Base-by-base conservation (phyloP, 176 grass and related monocot genomes). In the Triticum timopheevii region DNA sequence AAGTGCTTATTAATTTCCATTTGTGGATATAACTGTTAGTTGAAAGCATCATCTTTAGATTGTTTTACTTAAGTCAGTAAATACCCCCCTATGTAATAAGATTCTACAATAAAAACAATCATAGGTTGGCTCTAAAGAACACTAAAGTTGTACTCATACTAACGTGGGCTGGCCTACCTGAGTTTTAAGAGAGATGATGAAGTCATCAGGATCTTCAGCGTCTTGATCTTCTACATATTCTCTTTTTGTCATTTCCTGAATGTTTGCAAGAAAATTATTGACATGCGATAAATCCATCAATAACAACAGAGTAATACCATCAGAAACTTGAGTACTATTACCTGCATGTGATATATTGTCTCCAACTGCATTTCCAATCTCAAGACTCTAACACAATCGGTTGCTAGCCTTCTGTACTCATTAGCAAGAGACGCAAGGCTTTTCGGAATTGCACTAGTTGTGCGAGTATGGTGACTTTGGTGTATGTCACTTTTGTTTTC, bases 121-220 rank as follows among this genome's bases (percentile, higher is more conserved):
- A 30, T 30, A 50, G 7, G 16, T 47, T 75, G 72, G 24, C 8
- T 44, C 5, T 58, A 75, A 65, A 65, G 20, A 69, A 47, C 28
- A 85, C 34, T 20, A 67, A 61, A 69, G 8, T 35, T 84, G 39
- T 64, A 35, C 36, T 36, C 45, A 38, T 79, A 33, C 56, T 16
- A 85, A 87, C 28, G 16, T 77, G 40, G 75, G 40, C 56, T 16
- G 63, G 47, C 36, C 67, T 83, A 98, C 96, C 90, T 92, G 88
- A 80, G 96, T 88, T 88, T 92, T 96, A 58, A 98, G 96, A 79
- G 96, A 98, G 86, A 98, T 96, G 80, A 98, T 93, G 52, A 96
- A 98, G 77, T 98, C 96, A 94, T 98, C 96, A 82, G 96, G 96
- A 79, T 98, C 96, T 80, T 98, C 96, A 90, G 96, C 96, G 90